Conservation (phyloP, 139 green algal genomes). For the Desmodesmus armatus region DNA sequence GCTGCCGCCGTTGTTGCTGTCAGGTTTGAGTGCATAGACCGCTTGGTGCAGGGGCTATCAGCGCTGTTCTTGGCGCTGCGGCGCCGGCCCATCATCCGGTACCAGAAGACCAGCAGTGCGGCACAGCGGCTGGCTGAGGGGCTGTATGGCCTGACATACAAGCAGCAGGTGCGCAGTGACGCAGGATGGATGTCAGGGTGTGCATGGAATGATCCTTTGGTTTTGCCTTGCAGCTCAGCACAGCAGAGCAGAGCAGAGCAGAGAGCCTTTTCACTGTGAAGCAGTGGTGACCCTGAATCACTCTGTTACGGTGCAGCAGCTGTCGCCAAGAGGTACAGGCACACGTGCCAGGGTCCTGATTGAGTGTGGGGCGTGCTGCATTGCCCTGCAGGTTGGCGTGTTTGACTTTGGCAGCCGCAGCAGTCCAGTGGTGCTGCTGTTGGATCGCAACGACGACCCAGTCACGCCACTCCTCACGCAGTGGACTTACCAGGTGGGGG, state of each 20-base stretch:
- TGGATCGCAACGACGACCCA: conserved; percentile 90
- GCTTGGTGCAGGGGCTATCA: conserved; percentile 86
- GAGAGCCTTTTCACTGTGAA: no score
- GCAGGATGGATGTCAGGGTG: not conserved
- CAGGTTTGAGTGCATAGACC: conserved; percentile 70
- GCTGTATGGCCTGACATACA: conserved; percentile 80
- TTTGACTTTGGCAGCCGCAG: conserved; percentile 88
- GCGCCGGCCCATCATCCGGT: conserved; percentile 84
- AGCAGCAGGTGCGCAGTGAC: conserved; percentile 56
- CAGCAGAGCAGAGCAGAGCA: no score
- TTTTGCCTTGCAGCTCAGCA: no score
- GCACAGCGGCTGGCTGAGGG: conserved; percentile 77
- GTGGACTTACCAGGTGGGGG: conserved; percentile 73
- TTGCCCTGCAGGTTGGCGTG: conserved; percentile 58
- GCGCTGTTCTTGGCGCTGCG: conserved; percentile 83
- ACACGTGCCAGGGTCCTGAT: not conserved
- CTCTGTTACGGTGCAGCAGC: not conserved
- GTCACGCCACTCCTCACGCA: conserved; percentile 90
- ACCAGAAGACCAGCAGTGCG: conserved; percentile 80
- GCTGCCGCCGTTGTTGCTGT: no score
- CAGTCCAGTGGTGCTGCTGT: conserved; percentile 81
- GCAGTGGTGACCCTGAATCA: no score
- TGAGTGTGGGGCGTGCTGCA: not conserved
- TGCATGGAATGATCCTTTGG: no score
- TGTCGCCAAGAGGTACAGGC: not conserved